Conservation (phyloP, 2,329 filamentous ascomycete genomes). For the Phialocephala subalpina region DNA sequence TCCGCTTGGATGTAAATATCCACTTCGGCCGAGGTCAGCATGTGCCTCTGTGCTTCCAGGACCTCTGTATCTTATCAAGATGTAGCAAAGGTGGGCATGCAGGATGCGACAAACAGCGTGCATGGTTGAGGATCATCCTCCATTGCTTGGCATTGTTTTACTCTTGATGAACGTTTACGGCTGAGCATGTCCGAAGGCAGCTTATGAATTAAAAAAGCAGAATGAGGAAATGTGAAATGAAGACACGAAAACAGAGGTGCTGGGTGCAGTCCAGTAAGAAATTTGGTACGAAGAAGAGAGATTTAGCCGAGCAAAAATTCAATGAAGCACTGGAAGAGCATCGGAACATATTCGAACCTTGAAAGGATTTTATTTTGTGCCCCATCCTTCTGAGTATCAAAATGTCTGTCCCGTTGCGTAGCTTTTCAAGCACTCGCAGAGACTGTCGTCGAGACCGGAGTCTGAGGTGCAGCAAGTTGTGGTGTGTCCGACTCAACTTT, state of each 20-base stretch:
- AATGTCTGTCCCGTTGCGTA: background rate
- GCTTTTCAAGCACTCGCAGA: background rate
- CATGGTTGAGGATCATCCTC: background rate
- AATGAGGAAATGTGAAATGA: background rate
- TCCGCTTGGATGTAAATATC: background rate
- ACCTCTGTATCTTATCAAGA: background rate
- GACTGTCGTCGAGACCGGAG: background rate
- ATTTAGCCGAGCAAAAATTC: too few relatives aligned
- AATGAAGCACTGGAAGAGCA: too few relatives aligned
- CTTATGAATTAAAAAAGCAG: background rate
- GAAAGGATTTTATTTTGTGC: too few relatives aligned
- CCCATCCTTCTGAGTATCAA: background rate
- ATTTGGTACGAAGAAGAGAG: too few relatives aligned
- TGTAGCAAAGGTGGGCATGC: background rate
- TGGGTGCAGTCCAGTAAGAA: too few relatives aligned
- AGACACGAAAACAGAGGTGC: background rate
- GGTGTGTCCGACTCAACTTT: slow-evolving; percentile 46
- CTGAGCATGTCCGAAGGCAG: background rate
- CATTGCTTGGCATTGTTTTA: background rate
- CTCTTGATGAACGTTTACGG: background rate
- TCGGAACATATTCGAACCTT: too few relatives aligned
- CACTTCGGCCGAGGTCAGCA: background rate
- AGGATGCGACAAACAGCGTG: background rate
- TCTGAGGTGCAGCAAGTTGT: background rate
- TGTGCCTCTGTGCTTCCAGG: background rate